Conservation (phyloP, 2,329 filamentous ascomycete genomes). For the Paracoccidioides lutzii region DNA sequence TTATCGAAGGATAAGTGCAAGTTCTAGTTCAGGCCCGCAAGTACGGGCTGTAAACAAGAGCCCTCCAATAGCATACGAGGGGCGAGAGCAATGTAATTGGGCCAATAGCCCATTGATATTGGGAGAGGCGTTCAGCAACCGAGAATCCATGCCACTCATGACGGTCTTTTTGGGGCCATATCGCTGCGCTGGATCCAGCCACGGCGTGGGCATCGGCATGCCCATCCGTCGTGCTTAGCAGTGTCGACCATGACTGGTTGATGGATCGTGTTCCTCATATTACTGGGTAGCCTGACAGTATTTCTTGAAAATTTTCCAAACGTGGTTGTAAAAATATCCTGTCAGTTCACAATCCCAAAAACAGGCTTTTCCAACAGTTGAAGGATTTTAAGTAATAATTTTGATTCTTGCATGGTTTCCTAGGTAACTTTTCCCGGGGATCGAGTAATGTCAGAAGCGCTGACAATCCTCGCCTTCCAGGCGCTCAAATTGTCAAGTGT, state of each 20-base stretch:
- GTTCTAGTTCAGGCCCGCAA: not conserved
- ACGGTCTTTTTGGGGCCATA: not conserved
- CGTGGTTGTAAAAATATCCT: not conserved
- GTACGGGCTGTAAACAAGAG: not conserved
- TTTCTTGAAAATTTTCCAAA: not conserved
- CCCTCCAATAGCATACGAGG: not conserved
- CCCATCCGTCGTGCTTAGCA: no score
- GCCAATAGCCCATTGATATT: no score
- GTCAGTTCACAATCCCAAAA: not conserved
- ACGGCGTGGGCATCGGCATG: not conserved
- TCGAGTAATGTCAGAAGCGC: no score
- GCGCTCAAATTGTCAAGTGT: no score
- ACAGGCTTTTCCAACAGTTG: not conserved
- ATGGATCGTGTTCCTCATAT: not conserved
- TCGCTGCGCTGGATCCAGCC: not conserved
- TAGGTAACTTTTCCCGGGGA: no score
- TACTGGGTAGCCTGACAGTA: not conserved
- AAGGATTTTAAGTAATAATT: not conserved
- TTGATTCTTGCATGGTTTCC: no score
- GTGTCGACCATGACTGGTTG: not conserved
- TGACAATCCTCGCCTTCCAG: no score
- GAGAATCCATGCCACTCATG: not conserved
- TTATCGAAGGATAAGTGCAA: not conserved
- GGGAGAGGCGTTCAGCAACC: not conserved
- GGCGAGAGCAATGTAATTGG: not conserved